Conservation (phyloP, 352 stramenopile genomes). For the Pythium guiyangense region DNA sequence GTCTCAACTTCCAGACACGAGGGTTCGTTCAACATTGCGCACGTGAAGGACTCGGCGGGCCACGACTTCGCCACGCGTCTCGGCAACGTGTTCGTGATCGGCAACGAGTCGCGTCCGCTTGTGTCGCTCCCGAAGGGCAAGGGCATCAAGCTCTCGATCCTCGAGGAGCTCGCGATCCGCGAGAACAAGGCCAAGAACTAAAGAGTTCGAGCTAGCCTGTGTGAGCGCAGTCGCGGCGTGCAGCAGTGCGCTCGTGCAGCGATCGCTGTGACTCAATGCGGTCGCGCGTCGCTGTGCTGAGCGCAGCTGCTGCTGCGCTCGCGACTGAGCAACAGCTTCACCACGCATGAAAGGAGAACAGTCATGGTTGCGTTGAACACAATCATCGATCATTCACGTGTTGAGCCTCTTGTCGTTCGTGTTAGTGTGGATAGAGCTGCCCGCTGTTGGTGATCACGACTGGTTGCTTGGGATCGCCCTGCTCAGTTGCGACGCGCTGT, state of each 20-base stretch:
- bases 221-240: too few relatives aligned
- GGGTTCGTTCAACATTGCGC: conserved; percentile 99
- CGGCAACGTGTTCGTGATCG: conserved; percentile 97
- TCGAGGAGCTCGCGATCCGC: conserved; percentile 91
- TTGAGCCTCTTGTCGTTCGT: too few relatives aligned
- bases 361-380: too few relatives aligned
- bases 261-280: too few relatives aligned
- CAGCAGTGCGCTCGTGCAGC: too few relatives aligned
- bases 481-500: conserved; percentile 37
- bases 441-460: conserved; percentile 43
- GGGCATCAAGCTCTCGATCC: conserved; percentile 98
- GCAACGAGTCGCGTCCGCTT: conserved; percentile 88
- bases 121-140: conserved; percentile 98
- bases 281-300: too few relatives aligned
- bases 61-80: conserved; percentile 97
- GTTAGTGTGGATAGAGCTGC: conserved; percentile 37
- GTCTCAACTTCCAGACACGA: conserved; percentile 85
- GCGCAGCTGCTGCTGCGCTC: too few relatives aligned
- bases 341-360: too few relatives aligned
- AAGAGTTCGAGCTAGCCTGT: too few relatives aligned
- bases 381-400: too few relatives aligned
- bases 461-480: conserved; percentile 38
- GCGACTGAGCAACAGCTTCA: too few relatives aligned
- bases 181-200: conserved; percentile 79
- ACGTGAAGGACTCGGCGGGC: conserved; percentile 97